These are phyloP conservation scores for Sporothrix pallida DNA, from an alignment of 2,329 filamentous ascomycete species.

Conservation along the genomic window DNA sequence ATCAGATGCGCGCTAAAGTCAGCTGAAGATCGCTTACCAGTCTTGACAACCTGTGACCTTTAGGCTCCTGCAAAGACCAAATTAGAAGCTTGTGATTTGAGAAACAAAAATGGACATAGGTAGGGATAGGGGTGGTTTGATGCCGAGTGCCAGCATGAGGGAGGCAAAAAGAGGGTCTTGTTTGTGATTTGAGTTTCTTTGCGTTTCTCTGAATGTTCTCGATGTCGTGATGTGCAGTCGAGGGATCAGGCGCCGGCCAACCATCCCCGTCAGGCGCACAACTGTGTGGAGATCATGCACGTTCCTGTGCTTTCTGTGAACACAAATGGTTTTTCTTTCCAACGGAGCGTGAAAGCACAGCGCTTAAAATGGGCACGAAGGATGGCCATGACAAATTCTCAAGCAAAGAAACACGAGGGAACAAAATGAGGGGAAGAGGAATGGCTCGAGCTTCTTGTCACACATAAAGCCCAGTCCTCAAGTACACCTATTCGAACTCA, in stretches of 20 bases:
- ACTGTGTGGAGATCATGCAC: slow-evolving; percentile 8
- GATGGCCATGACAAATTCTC: not conserved
- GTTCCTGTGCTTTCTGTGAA: not conserved
- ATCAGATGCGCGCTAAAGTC: not conserved
- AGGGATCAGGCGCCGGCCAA: slow-evolving; percentile 7
- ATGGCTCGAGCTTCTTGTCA: not conserved
- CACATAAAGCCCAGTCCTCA: not conserved
- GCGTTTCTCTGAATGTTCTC: slow-evolving; percentile 5
- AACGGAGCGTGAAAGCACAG: not conserved
- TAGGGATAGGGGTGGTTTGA: not conserved
- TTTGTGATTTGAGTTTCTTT: not conserved
- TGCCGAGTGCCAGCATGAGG: not conserved
- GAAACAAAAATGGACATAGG: not conserved
- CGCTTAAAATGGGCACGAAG: not conserved
- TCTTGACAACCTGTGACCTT: too few relatives aligned
- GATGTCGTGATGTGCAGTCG: not conserved
- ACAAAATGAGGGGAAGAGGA: not conserved
- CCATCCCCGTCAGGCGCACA: slow-evolving; percentile 20
- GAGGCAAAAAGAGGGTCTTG: not conserved
- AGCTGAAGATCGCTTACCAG: slow-evolving; percentile 4
- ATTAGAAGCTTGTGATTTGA: not conserved
- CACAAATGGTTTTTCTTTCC: slow-evolving; percentile 10
- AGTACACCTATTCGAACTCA: not conserved
- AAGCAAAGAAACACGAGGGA: not conserved
- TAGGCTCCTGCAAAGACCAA: not conserved